These are phyloP conservation scores for Neocucurbitaria cava DNA, from an alignment of 2,329 filamentous ascomycete species.

Conservation along the genomic window DNA sequence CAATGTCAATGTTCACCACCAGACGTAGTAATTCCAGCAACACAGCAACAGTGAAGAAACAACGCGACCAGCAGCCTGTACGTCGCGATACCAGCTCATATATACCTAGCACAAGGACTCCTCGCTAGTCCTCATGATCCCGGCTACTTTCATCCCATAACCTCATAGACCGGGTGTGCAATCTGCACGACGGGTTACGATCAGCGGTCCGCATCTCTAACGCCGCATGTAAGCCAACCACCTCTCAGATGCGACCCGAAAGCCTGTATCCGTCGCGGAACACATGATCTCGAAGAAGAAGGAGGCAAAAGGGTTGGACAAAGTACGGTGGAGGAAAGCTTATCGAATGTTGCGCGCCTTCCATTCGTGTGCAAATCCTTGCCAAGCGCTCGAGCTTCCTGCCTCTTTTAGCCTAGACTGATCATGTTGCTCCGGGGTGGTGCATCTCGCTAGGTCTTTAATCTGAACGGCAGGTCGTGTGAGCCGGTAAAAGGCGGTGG, in stretches of 20 bases:
- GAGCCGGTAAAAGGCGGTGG: background rate
- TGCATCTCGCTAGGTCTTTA: background rate
- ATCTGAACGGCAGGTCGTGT: background rate
- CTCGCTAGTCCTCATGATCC: background rate
- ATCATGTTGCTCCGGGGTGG: background rate
- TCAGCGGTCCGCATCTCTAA: background rate
- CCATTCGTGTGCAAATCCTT: background rate
- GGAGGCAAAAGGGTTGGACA: background rate
- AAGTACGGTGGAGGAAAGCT: conserved; percentile 1
- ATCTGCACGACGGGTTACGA: background rate
- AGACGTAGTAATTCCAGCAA: background rate
- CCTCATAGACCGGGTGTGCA: background rate
- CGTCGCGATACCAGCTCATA: background rate
- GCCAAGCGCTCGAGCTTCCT: background rate
- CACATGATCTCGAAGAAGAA: background rate
- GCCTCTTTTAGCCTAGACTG: background rate
- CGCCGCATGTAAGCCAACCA: background rate
- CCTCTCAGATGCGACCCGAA: background rate
- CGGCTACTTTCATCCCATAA: background rate
- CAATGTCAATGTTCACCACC: background rate
- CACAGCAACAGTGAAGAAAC: background rate
- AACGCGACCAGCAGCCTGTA: background rate
- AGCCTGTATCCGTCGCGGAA: background rate
- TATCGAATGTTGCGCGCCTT: background rate
- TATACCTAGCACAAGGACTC: background rate